Conservation (phyloP, 352 stramenopile species). For the Globisporangium acanthophoron region DNA sequence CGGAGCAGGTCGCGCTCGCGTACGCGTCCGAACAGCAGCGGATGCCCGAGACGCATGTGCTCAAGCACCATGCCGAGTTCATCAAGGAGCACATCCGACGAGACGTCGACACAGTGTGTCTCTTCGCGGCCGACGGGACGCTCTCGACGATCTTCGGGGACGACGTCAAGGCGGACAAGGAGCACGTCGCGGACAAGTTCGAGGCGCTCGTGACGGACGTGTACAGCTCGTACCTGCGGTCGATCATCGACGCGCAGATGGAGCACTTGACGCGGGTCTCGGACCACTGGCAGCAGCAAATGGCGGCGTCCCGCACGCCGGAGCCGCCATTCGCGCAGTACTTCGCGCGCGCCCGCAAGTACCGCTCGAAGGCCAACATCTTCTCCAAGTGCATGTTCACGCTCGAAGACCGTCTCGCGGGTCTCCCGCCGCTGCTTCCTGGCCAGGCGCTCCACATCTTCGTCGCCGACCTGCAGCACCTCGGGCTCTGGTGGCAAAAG, state of each 20-base stretch:
- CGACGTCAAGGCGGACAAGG: conserved; percentile 39
- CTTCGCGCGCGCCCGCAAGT: conserved; percentile 51
- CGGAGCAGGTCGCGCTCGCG: conserved; percentile 47
- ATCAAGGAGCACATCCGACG: conserved; percentile 69
- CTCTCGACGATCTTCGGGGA: conserved; percentile 72
- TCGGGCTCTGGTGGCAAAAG: conserved; percentile 73
- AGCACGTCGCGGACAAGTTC: conserved; percentile 52
- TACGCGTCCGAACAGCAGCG: conserved; percentile 12
- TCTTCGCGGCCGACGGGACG: conserved; percentile 55
- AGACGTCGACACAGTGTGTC: conserved; percentile 65
- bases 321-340: conserved; percentile 25
- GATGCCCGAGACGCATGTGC: conserved; percentile 11
- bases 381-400: conserved; percentile 48
- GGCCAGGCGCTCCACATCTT: conserved; percentile 43
- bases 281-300: conserved; percentile 60
- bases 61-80: conserved; percentile 63
- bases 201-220: conserved; percentile 54
- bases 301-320: conserved; percentile 14
- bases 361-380: conserved; percentile 54
- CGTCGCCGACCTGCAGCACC: conserved; percentile 39
- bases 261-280: conserved; percentile 40
- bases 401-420: conserved; percentile 35
- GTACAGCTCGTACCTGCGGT: conserved; percentile 44
- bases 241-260: conserved; percentile 56
- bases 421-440: conserved; percentile 25